These are phyloP conservation scores for Pseudogymnoascus sp. DNA, from an alignment of 2,329 filamentous ascomycete genomes.

Conservation along the genomic window DNA sequence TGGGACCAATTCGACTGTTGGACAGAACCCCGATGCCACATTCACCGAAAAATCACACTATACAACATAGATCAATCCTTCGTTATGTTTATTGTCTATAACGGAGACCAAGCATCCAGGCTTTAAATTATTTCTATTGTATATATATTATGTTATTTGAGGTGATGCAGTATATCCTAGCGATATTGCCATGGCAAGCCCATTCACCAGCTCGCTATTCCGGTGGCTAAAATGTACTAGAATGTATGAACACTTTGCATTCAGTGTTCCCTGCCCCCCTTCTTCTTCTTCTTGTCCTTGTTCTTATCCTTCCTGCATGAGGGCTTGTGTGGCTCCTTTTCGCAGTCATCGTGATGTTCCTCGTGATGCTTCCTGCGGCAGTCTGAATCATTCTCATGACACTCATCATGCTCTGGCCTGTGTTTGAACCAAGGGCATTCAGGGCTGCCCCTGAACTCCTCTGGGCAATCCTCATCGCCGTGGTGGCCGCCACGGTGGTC, in stretches of 20 bases:
- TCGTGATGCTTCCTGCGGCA: neutral
- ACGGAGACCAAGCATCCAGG: neutral
- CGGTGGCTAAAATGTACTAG: neutral
- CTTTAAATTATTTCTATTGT: neutral
- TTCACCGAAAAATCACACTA: neutral
- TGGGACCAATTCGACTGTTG: neutral
- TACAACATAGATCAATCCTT: neutral
- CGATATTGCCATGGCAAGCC: neutral
- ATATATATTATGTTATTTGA: neutral
- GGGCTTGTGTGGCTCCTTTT: conserved; percentile 1
- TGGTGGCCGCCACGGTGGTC: neutral
- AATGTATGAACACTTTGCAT: neutral
- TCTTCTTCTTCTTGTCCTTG: neutral
- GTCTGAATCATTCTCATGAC: neutral
- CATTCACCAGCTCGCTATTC: neutral
- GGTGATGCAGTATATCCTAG: neutral
- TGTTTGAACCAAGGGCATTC: neutral
- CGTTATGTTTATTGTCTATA: neutral
- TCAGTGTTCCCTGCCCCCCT: neutral
- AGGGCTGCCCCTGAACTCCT: neutral
- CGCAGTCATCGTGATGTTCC: neutral
- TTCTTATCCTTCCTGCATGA: neutral
- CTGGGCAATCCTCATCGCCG: neutral
- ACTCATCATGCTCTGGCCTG: neutral
- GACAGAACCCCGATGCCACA: neutral